A percentile compares a stretch with the other conserved stretches of the same genome.
phyloP scores from a whole-genome alignment of 2,329 filamentous ascomycete genomes.

The Colletotrichum gloeosporioides region DNA sequence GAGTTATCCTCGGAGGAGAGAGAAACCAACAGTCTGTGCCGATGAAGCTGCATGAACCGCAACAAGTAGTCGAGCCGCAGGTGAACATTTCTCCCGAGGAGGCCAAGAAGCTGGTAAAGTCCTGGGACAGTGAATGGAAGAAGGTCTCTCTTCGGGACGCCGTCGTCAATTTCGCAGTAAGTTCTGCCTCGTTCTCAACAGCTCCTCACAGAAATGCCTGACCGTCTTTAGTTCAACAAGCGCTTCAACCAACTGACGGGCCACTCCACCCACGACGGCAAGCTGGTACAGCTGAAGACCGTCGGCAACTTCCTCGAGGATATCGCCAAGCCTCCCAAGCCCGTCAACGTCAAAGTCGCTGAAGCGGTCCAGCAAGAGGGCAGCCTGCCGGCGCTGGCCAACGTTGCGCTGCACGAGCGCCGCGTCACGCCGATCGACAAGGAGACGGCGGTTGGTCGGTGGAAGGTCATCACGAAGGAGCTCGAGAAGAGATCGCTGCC shows the following conservation, averaged over 20 bases:
- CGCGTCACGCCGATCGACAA: conserved; percentile 75
- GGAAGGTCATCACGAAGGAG: conserved; percentile 81
- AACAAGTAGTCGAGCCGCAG: not conserved
- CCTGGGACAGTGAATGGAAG: conserved; percentile 64
- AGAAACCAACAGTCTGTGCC: conserved; percentile 24
- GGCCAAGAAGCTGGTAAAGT: conserved; percentile 45
- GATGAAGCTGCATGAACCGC: not conserved
- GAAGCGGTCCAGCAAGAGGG: conserved; percentile 58
- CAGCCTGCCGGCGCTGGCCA: conserved; percentile 61
- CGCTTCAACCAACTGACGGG: conserved; percentile 83
- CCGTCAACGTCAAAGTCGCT: conserved; percentile 71
- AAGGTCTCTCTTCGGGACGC: conserved; percentile 60
- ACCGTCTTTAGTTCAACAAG: conserved; percentile 76
- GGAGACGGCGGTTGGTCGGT: conserved; percentile 74
- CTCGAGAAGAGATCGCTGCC: conserved; percentile 67
- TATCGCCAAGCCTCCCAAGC: conserved; percentile 58
- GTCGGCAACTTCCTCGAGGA: conserved; percentile 60
- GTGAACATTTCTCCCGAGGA: conserved; percentile 40
- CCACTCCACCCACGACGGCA: conserved; percentile 73
- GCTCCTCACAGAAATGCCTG: not conserved
- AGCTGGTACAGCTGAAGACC: conserved; percentile 61
- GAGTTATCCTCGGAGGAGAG: conserved; percentile 40
- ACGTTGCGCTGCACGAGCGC: conserved; percentile 71
- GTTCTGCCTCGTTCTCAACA: conserved; percentile 33
- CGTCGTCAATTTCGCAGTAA: conserved; percentile 75